Evolutionary conservation across 2,329 filamentous ascomycete genomes (phyloP).

Genomic region (Blumeria graminis): DNA sequence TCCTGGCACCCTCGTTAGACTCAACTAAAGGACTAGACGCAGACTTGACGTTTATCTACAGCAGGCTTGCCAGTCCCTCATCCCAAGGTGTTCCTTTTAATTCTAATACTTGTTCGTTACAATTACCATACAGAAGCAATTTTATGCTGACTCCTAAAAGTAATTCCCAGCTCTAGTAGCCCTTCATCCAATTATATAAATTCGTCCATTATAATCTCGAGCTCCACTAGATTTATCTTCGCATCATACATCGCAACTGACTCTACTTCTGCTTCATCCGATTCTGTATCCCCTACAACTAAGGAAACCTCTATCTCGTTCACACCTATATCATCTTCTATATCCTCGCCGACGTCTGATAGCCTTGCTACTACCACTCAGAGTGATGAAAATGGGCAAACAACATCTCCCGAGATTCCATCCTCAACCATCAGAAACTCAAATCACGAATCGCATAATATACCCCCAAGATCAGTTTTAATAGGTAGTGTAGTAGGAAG

Average conservation of each 20-base stretch:
- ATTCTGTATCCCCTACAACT: conserved; percentile 1
- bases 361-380: neutral
- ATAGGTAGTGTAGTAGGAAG: conserved; percentile 14
- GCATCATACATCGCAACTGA: neutral
- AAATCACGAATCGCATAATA: neutral
- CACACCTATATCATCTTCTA: conserved; percentile 1
- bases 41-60: conserved; percentile 5
- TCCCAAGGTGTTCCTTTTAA: conserved; percentile 12
- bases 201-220: conserved; percentile 6
- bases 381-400: conserved; percentile 1
- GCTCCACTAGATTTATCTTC: neutral
- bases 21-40: conserved; percentile 6
- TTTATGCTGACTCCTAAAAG: conserved; percentile 3
- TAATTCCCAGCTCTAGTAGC: conserved; percentile 13
- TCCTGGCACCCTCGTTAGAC: conserved; percentile 9
- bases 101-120: conserved; percentile 12
- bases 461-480: conserved; percentile 11
- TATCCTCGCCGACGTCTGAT: neutral
- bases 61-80: conserved; percentile 1
- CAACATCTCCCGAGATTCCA: neutral
- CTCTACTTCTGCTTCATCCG: conserved; percentile 3
- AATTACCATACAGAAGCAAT: too few species aligned
- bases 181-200: conserved; percentile 6
- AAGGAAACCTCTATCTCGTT: conserved; percentile 2
- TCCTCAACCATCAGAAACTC: neutral